These are phyloP conservation scores for Auriscalpium orientale DNA, from an alignment of 768 basidiomycete species.

Conservation along the genomic window DNA sequence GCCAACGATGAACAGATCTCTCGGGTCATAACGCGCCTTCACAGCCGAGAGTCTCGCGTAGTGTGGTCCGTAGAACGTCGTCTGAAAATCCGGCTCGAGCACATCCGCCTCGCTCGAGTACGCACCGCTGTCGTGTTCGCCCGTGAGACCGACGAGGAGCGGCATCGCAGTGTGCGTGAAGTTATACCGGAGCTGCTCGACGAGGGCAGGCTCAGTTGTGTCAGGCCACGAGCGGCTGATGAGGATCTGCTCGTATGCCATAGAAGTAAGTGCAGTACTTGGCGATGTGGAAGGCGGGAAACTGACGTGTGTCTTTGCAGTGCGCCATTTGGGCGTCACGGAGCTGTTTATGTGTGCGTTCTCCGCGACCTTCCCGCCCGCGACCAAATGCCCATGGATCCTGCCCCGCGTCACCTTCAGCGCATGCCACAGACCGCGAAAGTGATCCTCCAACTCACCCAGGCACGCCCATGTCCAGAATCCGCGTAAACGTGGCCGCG, in stretches of 20 bases:
- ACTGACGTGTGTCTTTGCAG: conserved; percentile 30
- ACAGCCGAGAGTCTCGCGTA: not conserved
- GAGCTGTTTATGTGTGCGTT: conserved; percentile 27
- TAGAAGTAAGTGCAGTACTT: not conserved
- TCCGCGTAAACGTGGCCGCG: conserved; percentile 3
- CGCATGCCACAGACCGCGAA: not conserved
- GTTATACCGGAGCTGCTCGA: not conserved
- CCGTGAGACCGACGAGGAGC: conserved; percentile 5
- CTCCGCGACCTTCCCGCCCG: conserved; percentile 24
- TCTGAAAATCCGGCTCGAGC: conserved; percentile 12
- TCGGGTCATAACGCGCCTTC: not conserved
- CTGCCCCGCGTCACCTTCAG: not conserved
- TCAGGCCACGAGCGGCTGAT: not conserved
- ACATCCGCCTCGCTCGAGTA: conserved; percentile 15
- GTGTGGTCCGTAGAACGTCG: conserved; percentile 5
- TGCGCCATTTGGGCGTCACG: conserved; percentile 29
- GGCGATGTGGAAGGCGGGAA: not conserved
- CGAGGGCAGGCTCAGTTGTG: not conserved
- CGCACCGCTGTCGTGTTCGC: conserved; percentile 8
- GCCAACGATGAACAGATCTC: conserved; percentile 8
- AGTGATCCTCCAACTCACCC: not conserved
- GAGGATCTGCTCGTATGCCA: not conserved
- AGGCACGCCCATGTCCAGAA: conserved; percentile 4
- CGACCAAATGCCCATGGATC: not conserved
- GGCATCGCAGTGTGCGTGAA: conserved; percentile 1